Percentiles rank a stretch among this genome's conserved stretches.
phyloP scores from a whole-genome alignment of 495 filamentous ascomycete genomes.

The Mycothermus thermophilus region DNA sequence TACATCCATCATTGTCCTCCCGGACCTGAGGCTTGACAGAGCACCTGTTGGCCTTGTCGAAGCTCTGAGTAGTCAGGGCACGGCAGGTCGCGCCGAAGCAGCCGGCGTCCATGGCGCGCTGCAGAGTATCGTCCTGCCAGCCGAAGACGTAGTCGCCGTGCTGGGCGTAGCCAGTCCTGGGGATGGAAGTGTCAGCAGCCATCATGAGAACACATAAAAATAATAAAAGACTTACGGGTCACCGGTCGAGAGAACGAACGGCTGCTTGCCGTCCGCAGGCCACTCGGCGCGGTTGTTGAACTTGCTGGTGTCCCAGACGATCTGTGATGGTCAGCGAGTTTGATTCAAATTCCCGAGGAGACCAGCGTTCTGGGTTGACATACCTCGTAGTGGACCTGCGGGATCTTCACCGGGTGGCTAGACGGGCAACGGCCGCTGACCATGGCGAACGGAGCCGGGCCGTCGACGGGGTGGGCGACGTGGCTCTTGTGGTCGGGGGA shows the following conservation, averaged over 20 bases:
- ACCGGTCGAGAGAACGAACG: slow-evolving; percentile 34
- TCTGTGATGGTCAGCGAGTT: slow-evolving; percentile 3
- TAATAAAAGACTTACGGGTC: slow-evolving; percentile 16
- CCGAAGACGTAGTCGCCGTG: slow-evolving; percentile 41
- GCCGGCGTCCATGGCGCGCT: slow-evolving; percentile 36
- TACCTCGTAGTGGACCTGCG: slow-evolving; percentile 37
- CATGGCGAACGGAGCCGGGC: slow-evolving; percentile 34
- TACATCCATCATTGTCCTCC: slow-evolving; percentile 33
- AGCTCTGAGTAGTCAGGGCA: slow-evolving; percentile 24
- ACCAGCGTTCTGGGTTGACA: not conserved
- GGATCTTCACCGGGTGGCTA: slow-evolving; percentile 35
- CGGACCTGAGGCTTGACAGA: slow-evolving; percentile 25
- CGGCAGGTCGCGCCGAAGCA: slow-evolving; percentile 28
- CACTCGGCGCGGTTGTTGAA: slow-evolving; percentile 33
- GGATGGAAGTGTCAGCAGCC: too few species aligned
- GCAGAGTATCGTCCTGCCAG: slow-evolving; percentile 34
- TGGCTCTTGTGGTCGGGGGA: slow-evolving; percentile 36
- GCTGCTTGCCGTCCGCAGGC: slow-evolving; percentile 34
- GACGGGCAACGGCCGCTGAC: slow-evolving; percentile 30
- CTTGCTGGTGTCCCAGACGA: slow-evolving; percentile 36
- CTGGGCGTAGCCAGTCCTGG: slow-evolving; percentile 16
- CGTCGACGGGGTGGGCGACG: slow-evolving; percentile 28
- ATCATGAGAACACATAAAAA: not conserved
- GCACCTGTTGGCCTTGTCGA: slow-evolving; percentile 24
- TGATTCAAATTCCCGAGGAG: not conserved